Percentiles rank a stretch among this genome's conserved stretches.
Evolutionary conservation across 2,329 filamentous ascomycete species (phyloP).

Genomic region (Colletotrichum sp.): DNA sequence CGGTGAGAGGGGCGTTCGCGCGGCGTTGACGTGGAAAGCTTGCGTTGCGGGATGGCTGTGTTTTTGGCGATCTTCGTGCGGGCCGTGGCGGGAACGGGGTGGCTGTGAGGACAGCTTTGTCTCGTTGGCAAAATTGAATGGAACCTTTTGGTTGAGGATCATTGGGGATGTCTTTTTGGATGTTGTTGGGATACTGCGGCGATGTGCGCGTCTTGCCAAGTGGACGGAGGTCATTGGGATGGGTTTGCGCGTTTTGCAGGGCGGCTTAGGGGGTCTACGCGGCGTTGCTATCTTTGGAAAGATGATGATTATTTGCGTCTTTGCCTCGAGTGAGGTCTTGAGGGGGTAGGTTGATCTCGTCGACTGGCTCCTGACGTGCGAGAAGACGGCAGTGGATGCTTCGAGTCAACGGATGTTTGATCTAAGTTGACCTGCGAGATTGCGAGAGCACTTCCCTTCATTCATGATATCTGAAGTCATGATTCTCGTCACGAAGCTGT

Average conservation of each 20-base stretch:
- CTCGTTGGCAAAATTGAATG: neutral
- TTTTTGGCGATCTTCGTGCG: neutral
- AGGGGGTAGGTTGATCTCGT: neutral
- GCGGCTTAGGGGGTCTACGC: neutral
- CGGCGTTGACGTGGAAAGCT: neutral
- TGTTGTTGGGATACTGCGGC: neutral
- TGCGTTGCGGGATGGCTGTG: neutral
- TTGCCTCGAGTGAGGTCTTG: neutral
- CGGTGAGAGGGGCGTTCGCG: neutral
- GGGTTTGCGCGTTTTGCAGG: neutral
- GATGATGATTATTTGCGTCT: neutral
- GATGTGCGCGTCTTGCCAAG: neutral
- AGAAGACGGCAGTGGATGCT: neutral
- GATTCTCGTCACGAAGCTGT: neutral
- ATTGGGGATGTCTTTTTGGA: neutral
- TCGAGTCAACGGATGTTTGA: neutral
- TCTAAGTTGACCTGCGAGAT: neutral
- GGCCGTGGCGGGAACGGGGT: neutral
- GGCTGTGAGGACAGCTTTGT: neutral
- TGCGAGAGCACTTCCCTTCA: neutral
- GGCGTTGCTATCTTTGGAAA: neutral
- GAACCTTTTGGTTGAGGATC: neutral
- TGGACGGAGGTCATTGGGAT: neutral
- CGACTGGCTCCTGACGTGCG: neutral
- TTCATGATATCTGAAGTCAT: neutral